A percentile compares a stretch with the other conserved stretches of the same genome.
phyloP scores from a whole-genome alignment of 176 grass and related monocot genomes.

The Triticum dicoccoides region DNA sequence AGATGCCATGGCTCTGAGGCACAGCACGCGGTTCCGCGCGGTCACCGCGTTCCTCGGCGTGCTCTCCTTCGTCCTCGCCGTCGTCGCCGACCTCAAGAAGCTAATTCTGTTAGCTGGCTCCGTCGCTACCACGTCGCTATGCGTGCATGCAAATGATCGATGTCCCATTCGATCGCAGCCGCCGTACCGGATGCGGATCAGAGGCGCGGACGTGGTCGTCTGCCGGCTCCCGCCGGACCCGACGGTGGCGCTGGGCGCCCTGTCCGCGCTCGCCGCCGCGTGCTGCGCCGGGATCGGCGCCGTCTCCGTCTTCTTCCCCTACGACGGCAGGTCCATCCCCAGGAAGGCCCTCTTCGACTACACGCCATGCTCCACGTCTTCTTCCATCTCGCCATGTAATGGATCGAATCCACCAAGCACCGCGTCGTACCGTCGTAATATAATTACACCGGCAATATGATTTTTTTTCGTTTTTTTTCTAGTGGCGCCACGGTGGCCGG shows the following conservation, averaged over 20 bases:
- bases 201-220: conserved; percentile 34
- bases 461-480: background rate
- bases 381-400: conserved; percentile 58
- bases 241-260: conserved; percentile 23
- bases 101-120: background rate
- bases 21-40: conserved; percentile 21
- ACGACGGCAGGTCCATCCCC: conserved; percentile 31
- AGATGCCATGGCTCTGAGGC: conserved; percentile 39
- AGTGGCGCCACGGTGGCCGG: conserved; percentile 43
- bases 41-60: conserved; percentile 32
- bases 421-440: background rate
- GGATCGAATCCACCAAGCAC: background rate
- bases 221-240: conserved; percentile 57
- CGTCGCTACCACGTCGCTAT: background rate
- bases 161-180: conserved; percentile 22
- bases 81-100: conserved; percentile 59
- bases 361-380: conserved; percentile 42
- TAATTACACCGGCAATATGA: too few species aligned
- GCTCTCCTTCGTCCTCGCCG: conserved; percentile 50
- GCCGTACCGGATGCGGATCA: conserved; percentile 42
- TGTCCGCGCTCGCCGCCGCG: conserved; percentile 31
- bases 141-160: background rate
- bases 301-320: conserved; percentile 49
- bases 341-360: conserved; percentile 33
- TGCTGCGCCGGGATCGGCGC: conserved; percentile 27